These are phyloP conservation scores for Solanum medicagineum DNA, from an alignment of 257 asterid genomes.

Conservation along the genomic window DNA sequence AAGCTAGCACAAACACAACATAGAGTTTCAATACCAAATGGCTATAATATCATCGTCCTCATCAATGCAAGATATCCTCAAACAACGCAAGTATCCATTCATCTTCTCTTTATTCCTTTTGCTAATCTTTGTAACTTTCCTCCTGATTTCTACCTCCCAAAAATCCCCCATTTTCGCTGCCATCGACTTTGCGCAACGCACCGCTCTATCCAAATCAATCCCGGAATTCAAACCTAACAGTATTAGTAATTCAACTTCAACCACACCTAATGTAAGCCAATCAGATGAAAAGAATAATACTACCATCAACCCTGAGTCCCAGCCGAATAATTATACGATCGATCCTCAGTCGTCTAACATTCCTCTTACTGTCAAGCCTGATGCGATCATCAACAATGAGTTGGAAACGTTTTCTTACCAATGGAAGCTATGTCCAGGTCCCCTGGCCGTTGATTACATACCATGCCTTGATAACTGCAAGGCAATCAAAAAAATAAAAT, in stretches of 20 bases:
- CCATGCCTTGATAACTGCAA: slow-evolving; percentile 81
- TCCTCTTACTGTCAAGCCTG: not conserved
- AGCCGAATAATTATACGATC: not conserved
- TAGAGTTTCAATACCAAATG: slow-evolving; percentile 9
- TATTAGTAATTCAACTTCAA: not conserved
- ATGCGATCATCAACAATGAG: not conserved
- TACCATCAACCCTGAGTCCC: not conserved
- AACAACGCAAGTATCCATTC: slow-evolving; percentile 68
- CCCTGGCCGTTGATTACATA: slow-evolving; percentile 50
- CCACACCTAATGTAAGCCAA: not conserved
- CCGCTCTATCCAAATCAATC: not conserved
- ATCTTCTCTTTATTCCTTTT: slow-evolving; percentile 48
- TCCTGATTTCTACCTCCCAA: slow-evolving; percentile 58
- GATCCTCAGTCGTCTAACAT: not conserved
- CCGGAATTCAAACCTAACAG: not conserved
- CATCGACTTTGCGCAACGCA: slow-evolving; percentile 19
- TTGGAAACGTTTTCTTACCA: not conserved
- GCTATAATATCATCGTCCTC: slow-evolving; percentile 26
- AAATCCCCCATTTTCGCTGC: slow-evolving; percentile 27
- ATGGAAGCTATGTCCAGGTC: slow-evolving; percentile 54
- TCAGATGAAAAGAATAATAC: not conserved
- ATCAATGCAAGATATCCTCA: slow-evolving; percentile 40
- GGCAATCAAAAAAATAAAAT: slow-evolving; percentile 44
- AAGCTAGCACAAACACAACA: not conserved
- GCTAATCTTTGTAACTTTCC: slow-evolving; percentile 41